Base-by-base conservation (phyloP, 2,329 filamentous ascomycete genomes). In the Periconia macrospinosa region DNA sequence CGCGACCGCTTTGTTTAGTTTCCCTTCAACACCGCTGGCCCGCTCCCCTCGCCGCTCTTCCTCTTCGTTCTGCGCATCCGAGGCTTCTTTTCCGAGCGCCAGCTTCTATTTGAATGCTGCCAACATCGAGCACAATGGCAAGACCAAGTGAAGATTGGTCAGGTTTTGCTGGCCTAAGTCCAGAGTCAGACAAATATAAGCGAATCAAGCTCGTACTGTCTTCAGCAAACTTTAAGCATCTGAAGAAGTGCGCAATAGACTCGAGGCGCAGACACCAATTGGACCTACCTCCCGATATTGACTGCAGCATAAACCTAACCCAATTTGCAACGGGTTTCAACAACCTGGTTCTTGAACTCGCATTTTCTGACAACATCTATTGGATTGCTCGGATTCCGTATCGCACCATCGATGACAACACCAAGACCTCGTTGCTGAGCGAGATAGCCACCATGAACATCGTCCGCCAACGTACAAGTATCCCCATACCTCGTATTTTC, bases 311-410 rank as follows among this genome's bases (percentile, higher is more conserved):
- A 33, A 68, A 70, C 59, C 63, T 66, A 27, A 43, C 58, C 30
- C 64, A 66, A 46, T 73, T 69, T 60, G 54, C 61, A 47, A 63
- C 62, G 50, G 66, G 66, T 57, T 72, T 68, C 60, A 68, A 71
- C n/a, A 58, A 73, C 27, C 67, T 55, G 41, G 52, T 57, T 45
- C 23, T 57, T 47, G 45, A 57, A 53, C 48, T 57, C 49, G 33
- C 48, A 48, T 57, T 57, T 55, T 57, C 55, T 50, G 55, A 54
- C 41, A 48, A 54, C 23, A 45, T 50, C 48, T 57, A 52, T 50
- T 57, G 52, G 52, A 50, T 57, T 55, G 55, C 55, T 55, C 52
- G 49, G 45, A 57, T 57, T 50, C 55, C 55, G 41, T 53, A 55
- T 53, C 55, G 55, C 42, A 50, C 51, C 35, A 52, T 54, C 49